A percentile compares a stretch with the other conserved stretches of the same genome.
phyloP scores from a whole-genome alignment of 257 asterid species.

The Plantago elongata region DNA sequence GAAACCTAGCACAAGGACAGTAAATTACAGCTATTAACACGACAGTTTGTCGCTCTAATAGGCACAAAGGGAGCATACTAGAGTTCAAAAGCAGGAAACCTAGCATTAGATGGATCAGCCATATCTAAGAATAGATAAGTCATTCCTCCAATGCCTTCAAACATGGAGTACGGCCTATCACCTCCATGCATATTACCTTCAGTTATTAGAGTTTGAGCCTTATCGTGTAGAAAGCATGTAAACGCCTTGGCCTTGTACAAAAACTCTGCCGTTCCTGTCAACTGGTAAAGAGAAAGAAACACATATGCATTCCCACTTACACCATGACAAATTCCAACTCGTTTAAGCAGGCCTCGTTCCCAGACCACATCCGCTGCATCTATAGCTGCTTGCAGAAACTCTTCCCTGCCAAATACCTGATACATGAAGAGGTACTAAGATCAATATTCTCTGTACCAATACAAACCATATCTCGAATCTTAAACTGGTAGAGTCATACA shows the following conservation, averaged over 20 bases:
- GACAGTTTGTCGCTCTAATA: too few species aligned
- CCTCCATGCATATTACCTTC: constrained; percentile 80
- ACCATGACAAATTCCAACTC: constrained; percentile 84
- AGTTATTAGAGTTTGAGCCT: constrained; percentile 50
- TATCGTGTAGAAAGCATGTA: constrained; percentile 57
- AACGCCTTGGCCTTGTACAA: constrained; percentile 74
- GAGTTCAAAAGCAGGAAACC: constrained; percentile 64
- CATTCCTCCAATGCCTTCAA: constrained; percentile 83
- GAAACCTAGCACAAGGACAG: constrained; percentile 28
- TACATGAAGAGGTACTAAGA: constrained; percentile 7
- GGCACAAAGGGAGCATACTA: constrained; percentile 23
- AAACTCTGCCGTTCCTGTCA: constrained; percentile 60
- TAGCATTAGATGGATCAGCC: constrained; percentile 54
- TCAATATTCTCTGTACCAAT: not conserved
- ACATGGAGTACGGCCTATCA: constrained; percentile 62
- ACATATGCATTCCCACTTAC: constrained; percentile 73
- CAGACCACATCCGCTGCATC: constrained; percentile 81
- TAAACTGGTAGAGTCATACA: not conserved
- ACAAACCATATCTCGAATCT: not conserved
- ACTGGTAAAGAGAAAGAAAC: constrained; percentile 62
- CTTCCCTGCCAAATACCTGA: constrained; percentile 64
- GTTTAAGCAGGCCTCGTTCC: constrained; percentile 72
- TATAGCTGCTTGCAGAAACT: constrained; percentile 61
- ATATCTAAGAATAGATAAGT: constrained; percentile 61
- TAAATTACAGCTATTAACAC: too few species aligned